A percentile compares a stretch with the other conserved stretches of the same genome.
Evolutionary conservation across 345 rosid genomes (phyloP).

Genomic region (Heritiera fomes): DNA sequence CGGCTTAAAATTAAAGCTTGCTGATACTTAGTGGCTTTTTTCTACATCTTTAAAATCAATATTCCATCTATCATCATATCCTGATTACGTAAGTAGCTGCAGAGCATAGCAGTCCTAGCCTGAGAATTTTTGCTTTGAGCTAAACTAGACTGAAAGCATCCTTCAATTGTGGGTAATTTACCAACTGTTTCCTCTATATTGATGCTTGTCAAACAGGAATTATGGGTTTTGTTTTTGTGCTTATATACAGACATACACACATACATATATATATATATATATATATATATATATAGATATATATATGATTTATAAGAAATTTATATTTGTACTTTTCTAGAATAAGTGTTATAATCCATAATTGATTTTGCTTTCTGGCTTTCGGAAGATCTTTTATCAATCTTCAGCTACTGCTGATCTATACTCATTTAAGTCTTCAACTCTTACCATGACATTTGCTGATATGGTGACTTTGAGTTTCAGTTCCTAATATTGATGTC

Average conservation of each 20-base stretch:
- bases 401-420: background rate
- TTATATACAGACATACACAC: too few relatives aligned
- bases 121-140: background rate
- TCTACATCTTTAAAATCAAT: background rate
- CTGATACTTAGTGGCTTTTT: background rate
- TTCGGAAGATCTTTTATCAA: background rate
- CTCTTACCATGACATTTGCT: background rate
- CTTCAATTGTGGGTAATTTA: background rate
- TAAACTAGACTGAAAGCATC: background rate
- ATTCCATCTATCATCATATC: background rate
- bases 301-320: too few relatives aligned
- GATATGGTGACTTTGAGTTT: constrained; percentile 19
- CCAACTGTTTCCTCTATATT: background rate
- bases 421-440: background rate
- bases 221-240: background rate
- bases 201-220: background rate
- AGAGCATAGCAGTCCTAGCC: background rate
- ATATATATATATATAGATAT: too few relatives aligned
- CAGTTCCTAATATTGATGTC: constrained; percentile 87
- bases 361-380: background rate
- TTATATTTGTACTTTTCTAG: too few relatives aligned
- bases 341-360: background rate
- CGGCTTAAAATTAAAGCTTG: background rate
- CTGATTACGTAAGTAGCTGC: background rate
- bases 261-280: too few relatives aligned